Evolutionary conservation across 805 yeast genomes (phyloP).

Genomic region (Candida sakaeoensis): DNA sequence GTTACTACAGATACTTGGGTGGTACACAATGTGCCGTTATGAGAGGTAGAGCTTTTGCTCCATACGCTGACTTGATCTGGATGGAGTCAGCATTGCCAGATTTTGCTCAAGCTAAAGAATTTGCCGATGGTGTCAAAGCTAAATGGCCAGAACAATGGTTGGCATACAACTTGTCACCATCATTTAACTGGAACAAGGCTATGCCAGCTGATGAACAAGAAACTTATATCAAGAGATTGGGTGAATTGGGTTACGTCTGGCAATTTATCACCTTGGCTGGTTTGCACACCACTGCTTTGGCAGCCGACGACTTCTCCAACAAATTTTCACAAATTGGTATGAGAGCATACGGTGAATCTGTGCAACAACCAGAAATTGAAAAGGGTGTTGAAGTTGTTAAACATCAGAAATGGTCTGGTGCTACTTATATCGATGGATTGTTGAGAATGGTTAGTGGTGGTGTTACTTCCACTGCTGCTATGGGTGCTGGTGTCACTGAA

Average conservation of each 20-base stretch:
- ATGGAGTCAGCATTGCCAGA: conserved; percentile 97
- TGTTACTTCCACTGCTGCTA: conserved; percentile 91
- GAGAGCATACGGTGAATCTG: conserved; percentile 89
- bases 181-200: conserved; percentile 96
- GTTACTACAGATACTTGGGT: conserved; percentile 92
- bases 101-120: conserved; percentile 88
- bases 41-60: conserved; percentile 94
- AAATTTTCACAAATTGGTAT: conserved; percentile 79
- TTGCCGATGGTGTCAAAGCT: conserved; percentile 85
- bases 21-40: conserved; percentile 97
- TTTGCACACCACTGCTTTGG: conserved; percentile 91
- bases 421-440: conserved; percentile 89
- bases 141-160: conserved; percentile 89
- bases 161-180: conserved; percentile 94
- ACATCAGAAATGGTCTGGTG: conserved; percentile 99
- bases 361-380: conserved; percentile 86
- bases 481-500: conserved; percentile 98
- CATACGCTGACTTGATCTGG: conserved; percentile 94
- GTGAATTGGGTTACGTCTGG: conserved; percentile 91
- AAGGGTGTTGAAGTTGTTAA: conserved; percentile 90
- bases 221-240: conserved; percentile 84
- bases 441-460: conserved; percentile 92
- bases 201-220: conserved; percentile 85
- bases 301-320: conserved; percentile 79
- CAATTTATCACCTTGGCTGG: conserved; percentile 98